These are phyloP conservation scores for Colletotrichum euphorbiae DNA, from an alignment of 2,329 filamentous ascomycete genomes.

Conservation along the genomic window DNA sequence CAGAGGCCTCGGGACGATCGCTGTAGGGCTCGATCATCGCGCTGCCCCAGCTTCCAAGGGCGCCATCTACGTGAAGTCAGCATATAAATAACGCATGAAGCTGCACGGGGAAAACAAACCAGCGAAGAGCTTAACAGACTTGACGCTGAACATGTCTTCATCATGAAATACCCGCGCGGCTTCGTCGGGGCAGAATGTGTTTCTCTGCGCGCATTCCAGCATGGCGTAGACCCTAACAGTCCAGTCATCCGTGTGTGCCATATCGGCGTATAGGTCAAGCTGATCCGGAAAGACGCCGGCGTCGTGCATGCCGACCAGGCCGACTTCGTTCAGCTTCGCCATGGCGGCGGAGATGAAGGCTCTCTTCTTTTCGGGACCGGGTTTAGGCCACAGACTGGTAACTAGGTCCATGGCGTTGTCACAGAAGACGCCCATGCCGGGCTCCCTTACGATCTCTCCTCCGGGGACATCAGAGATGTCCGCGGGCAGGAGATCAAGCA, in stretches of 20 bases:
- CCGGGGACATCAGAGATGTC: conserved; percentile 67
- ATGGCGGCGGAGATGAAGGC: conserved; percentile 70
- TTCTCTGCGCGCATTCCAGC: conserved; percentile 73
- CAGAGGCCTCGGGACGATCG: conserved; percentile 70
- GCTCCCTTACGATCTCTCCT: conserved; percentile 71
- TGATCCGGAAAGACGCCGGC: conserved; percentile 70
- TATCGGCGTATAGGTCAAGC: conserved; percentile 64
- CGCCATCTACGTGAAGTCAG: conserved; percentile 64
- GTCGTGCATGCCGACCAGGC: conserved; percentile 77
- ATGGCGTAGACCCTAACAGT: conserved; percentile 75
- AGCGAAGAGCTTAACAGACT: conserved; percentile 77
- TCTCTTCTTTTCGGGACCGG: conserved; percentile 63
- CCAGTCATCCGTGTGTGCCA: conserved; percentile 64
- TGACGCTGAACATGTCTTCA: conserved; percentile 67
- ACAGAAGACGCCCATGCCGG: conserved; percentile 76
- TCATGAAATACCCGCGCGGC: conserved; percentile 57
- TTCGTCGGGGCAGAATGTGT: conserved; percentile 70
- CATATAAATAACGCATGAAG: conserved; percentile 18
- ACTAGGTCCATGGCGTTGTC: conserved; percentile 78
- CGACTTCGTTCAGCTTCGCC: conserved; percentile 70
- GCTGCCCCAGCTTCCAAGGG: conserved; percentile 77
- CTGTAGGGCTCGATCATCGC: conserved; percentile 78
- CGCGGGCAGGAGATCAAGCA: conserved; percentile 69
- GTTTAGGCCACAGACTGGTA: conserved; percentile 67
- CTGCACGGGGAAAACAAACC: conserved; percentile 54